Conservation (phyloP, 2,329 filamentous ascomycete genomes). For the Grosmannia penicillata region DNA sequence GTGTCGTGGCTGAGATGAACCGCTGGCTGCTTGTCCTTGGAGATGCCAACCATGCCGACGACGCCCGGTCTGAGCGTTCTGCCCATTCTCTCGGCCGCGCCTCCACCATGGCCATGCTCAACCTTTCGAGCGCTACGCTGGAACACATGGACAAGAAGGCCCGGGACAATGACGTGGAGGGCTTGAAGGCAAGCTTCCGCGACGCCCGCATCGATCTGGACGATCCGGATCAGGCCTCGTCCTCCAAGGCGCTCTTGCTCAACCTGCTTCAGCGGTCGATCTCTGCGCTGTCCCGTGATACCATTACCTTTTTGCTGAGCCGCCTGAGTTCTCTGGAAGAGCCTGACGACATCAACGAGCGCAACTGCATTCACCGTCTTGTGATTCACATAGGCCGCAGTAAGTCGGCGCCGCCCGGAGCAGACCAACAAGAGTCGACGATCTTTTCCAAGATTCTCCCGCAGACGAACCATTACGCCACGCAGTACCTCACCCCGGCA, state of each 20-base stretch:
- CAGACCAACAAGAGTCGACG: conserved; percentile 35
- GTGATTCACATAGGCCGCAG: conserved; percentile 83
- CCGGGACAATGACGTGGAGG: conserved; percentile 47
- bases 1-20: conserved; percentile 54
- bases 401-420: conserved; percentile 25
- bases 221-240: neutral
- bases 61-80: conserved; percentile 60
- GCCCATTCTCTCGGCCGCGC: conserved; percentile 63
- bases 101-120: conserved; percentile 60
- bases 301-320: conserved; percentile 55
- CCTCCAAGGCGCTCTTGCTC: conserved; percentile 52
- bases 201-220: conserved; percentile 33
- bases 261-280: conserved; percentile 70
- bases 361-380: conserved; percentile 84
- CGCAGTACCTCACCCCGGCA: conserved; percentile 68
- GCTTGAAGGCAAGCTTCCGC: conserved; percentile 40
- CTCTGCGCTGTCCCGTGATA: conserved; percentile 50
- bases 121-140: conserved; percentile 51
- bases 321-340: conserved; percentile 64
- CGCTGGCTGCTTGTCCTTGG: conserved; percentile 77
- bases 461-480: conserved; percentile 36
- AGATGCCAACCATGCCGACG: conserved; percentile 63
- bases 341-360: conserved; percentile 80
- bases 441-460: conserved; percentile 25
- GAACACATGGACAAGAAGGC: conserved; percentile 62